These are phyloP conservation scores for Hymenoscyphus fructigenus DNA, from an alignment of 2,329 filamentous ascomycete species.

Conservation along the genomic window DNA sequence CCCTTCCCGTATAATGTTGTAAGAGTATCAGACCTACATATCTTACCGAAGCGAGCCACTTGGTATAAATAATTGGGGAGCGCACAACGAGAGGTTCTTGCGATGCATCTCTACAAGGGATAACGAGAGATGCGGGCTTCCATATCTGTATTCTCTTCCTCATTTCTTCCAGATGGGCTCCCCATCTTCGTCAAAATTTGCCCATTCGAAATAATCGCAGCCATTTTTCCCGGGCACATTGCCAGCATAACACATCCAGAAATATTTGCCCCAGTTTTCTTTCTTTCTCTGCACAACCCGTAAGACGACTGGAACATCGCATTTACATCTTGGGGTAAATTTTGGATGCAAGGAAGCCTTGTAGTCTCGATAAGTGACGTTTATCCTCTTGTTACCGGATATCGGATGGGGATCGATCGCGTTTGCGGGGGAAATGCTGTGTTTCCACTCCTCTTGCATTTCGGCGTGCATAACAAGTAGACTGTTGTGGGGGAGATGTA, in stretches of 20 bases:
- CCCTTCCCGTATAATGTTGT: too few relatives aligned
- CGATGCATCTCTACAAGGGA: background rate
- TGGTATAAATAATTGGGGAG: too few relatives aligned
- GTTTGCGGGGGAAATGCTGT: constrained; percentile 72
- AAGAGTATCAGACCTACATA: too few relatives aligned
- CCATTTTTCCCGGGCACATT: constrained; percentile 67
- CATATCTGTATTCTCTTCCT: background rate
- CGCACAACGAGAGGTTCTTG: too few relatives aligned
- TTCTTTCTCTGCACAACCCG: constrained; percentile 77
- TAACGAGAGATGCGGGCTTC: background rate
- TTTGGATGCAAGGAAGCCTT: constrained; percentile 73
- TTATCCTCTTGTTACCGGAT: constrained; percentile 78
- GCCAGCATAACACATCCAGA: constrained; percentile 89
- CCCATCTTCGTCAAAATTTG: constrained; percentile 82
- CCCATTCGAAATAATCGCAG: constrained; percentile 83
- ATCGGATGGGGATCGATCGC: constrained; percentile 84
- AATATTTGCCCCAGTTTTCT: constrained; percentile 76
- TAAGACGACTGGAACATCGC: constrained; percentile 66
- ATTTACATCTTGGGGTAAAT: constrained; percentile 75
- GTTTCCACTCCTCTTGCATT: constrained; percentile 98
- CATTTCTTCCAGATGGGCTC: constrained; percentile 61
- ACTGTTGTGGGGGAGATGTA: constrained; percentile 92
- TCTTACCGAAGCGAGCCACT: too few relatives aligned
- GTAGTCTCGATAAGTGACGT: constrained; percentile 92
- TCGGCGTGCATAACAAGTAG: constrained; percentile 94